These are phyloP conservation scores for Thermomyces lanuginosus DNA, from an alignment of 2,329 filamentous ascomycete species.

Conservation along the genomic window DNA sequence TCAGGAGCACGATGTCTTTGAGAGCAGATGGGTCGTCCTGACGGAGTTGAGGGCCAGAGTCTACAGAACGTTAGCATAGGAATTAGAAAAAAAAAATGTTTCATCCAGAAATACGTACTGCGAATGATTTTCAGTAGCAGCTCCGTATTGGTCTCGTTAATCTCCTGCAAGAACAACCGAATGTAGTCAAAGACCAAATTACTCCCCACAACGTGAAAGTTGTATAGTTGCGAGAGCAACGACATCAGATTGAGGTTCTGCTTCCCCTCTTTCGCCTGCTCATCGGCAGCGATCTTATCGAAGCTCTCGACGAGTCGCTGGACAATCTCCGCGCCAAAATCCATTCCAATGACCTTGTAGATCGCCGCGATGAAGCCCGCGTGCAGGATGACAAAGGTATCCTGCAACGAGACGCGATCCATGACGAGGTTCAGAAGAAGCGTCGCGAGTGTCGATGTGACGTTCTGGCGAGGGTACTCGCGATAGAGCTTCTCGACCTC, in stretches of 20 bases:
- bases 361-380: slow-evolving; percentile 78
- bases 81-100: slow-evolving; percentile 1
- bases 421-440: slow-evolving; percentile 63
- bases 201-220: slow-evolving; percentile 72
- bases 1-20: slow-evolving; percentile 69
- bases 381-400: slow-evolving; percentile 80
- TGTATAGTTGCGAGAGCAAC: slow-evolving; percentile 74
- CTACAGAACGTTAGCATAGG: slow-evolving; percentile 14
- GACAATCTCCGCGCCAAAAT: slow-evolving; percentile 76
- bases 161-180: slow-evolving; percentile 53
- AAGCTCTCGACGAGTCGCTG: slow-evolving; percentile 64
- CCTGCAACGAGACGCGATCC: slow-evolving; percentile 60
- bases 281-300: slow-evolving; percentile 42
- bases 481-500: slow-evolving; percentile 74
- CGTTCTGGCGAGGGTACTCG: slow-evolving; percentile 69
- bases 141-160: slow-evolving; percentile 79
- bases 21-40: slow-evolving; percentile 77
- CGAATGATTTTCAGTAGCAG: slow-evolving; percentile 71
- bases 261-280: slow-evolving; percentile 35
- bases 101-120: slow-evolving; percentile 23
- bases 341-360: slow-evolving; percentile 73
- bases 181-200: slow-evolving; percentile 85
- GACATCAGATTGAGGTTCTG: slow-evolving; percentile 62
- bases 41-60: slow-evolving; percentile 64
- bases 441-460: slow-evolving; percentile 65